Evolutionary conservation across 805 yeast genomes (phyloP), one percentile per base, ranked within the genome.

Genomic region (Saccharomycopsis amapae): DNA sequence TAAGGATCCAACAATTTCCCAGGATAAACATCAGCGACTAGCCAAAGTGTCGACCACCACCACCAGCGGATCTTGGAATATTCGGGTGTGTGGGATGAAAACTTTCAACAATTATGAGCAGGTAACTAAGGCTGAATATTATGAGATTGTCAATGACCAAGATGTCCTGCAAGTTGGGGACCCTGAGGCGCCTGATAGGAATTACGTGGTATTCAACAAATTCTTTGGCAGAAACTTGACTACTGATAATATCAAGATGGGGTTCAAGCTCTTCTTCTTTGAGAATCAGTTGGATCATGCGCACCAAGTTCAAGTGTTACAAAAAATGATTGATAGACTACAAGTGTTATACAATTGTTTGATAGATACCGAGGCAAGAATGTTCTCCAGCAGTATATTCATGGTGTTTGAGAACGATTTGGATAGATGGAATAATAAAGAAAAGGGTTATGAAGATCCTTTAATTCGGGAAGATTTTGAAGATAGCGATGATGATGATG

Each of bases 21-120:
- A 53, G 0, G 95, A 78, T 24, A 90, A 93, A 56, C 68, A 62
- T 13, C 63, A 62, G 41, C 61, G 97, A 35, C 63, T 90, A 56
- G 65, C 62, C 24, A 62, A 69, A 22, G 96, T 93, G 0, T 74
- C 93, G 38, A 58, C 64, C 1, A 48, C 65, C 0, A 90, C 97
- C 1, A 90, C 97, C 0, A 81, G 93, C 38, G 96, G 96, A 0
- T 66, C 80, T 3, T 66, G 85, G 10, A 73, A 78, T 15, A 79
- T 82, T 53, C 67, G 98, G 49, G 76, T 90, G 2, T 89, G 97
- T 56, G 98, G 98, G 0, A 85, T 90, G 90, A 80, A 79, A 50
- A 62, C 81, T 4, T 69, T 61, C 52, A 48, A 55, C 23, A 38
- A 44, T 34, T 55, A 55, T 3, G 17, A 31, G 28, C 9, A 33